phyloP scores from a whole-genome alignment of 2,329 filamentous ascomycete genomes.

The Lasiodiplodia gonubiensis region DNA sequence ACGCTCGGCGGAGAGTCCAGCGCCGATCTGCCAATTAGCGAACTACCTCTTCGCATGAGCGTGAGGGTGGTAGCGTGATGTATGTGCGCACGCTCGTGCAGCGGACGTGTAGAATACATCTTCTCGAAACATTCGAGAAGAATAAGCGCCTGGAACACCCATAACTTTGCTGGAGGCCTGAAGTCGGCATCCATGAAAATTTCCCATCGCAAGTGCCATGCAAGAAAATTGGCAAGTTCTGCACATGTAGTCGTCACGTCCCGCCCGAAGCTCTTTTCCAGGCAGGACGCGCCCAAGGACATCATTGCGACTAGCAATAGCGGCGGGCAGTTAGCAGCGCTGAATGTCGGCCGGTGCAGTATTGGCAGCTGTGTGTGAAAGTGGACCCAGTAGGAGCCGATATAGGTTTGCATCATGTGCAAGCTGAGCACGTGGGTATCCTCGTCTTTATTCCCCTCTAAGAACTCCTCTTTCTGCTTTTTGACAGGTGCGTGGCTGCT shows the following conservation, averaged over 20 bases:
- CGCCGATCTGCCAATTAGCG: slow-evolving; percentile 83
- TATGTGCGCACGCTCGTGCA: slow-evolving; percentile 95
- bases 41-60: slow-evolving; percentile 90
- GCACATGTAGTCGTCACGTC: slow-evolving; percentile 77
- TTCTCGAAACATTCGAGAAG: slow-evolving; percentile 95
- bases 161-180: slow-evolving; percentile 88
- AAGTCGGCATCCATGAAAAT: slow-evolving; percentile 93
- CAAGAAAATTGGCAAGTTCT: slow-evolving; percentile 85
- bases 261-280: slow-evolving; percentile 80
- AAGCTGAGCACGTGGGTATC: slow-evolving; percentile 73
- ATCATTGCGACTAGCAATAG: slow-evolving; percentile 87
- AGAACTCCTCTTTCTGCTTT: slow-evolving; percentile 75
- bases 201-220: slow-evolving; percentile 93
- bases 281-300: slow-evolving; percentile 85
- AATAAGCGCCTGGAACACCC: slow-evolving; percentile 91
- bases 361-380: slow-evolving; percentile 96
- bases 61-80: slow-evolving; percentile 96
- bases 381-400: slow-evolving; percentile 86
- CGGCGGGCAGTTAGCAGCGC: slow-evolving; percentile 82
- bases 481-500: slow-evolving; percentile 75
- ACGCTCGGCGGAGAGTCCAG: slow-evolving; percentile 82
- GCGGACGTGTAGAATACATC: slow-evolving; percentile 89
- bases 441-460: slow-evolving; percentile 74
- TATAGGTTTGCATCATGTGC: slow-evolving; percentile 95
- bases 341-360: slow-evolving; percentile 91